Evolutionary conservation across 2,329 filamentous ascomycete species (phyloP), one percentile per base, ranked within the genome.

Genomic region (Neurospora crassa): DNA sequence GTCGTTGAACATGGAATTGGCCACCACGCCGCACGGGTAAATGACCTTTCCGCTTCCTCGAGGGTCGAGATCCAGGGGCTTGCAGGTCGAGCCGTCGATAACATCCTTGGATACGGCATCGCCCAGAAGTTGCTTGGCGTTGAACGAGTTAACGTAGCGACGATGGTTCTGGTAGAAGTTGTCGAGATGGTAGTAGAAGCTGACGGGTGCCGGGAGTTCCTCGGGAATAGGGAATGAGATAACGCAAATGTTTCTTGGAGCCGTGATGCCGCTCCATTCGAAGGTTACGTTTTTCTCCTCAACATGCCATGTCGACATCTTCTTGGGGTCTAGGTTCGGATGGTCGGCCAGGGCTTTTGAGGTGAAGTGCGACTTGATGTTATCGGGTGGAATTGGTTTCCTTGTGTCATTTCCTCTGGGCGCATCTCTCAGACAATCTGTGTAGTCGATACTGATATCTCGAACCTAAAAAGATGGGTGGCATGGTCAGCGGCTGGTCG

Each of bases 111-210:
- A 83, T 20, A 92, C 86, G 12, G 85, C 86, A 6, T 89, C 84
- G 67, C 94, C 96, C 75, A 91, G 83, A 70, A 99, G 85, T 81
- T 99, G 96, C 69, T 92, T 86, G 71, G 90, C 87, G 78, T 94
- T 91, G 77, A 97, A 91, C 1, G 93, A 97, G 79, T 93, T 92
- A 73, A 97, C 96, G 76, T 99, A 99, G 81, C 95, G 91, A 75
- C 96, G 91, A 80, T 99, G 96, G 80, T 99, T 99, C 82, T 99
- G 96, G 84, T 98, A 98, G 83, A 99, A 99, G 83, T 98, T 97
- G 71, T 93, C 95, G 74, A 99, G 89, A 76, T 92, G 91, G 82
- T 99, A 99, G 84, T 97, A 99, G 81, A 98, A 89, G 73, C 95
- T 88, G 12, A 99, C 92, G 0, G 95, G 94, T 1, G 94, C 88